phyloP scores from a whole-genome alignment of 176 grass and related monocot genomes.

The Themeda triandra region DNA sequence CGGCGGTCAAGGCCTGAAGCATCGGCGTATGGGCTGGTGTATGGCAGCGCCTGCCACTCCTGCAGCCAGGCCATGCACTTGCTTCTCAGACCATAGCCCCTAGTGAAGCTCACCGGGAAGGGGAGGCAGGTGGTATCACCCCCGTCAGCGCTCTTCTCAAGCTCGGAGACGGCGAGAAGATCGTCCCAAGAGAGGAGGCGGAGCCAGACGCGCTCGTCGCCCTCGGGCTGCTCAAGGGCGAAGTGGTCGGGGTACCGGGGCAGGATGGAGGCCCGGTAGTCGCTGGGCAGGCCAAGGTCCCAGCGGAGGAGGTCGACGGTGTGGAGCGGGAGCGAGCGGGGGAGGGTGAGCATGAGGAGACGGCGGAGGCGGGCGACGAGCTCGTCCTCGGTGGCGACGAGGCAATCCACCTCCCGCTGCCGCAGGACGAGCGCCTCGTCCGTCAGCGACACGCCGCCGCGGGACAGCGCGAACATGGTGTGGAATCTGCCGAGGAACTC shows the following conservation, averaged over 20 bases:
- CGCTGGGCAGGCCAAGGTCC: conserved; percentile 68
- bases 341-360: conserved; percentile 66
- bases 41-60: conserved; percentile 70
- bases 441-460: conserved; percentile 44
- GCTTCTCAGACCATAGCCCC: conserved; percentile 61
- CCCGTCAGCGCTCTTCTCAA: conserved; percentile 37
- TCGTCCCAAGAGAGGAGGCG: conserved; percentile 68
- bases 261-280: conserved; percentile 58
- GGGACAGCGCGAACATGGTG: conserved; percentile 40
- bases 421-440: conserved; percentile 48
- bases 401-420: conserved; percentile 35
- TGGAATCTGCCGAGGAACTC: conserved; percentile 50
- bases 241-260: conserved; percentile 51
- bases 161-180: conserved; percentile 53
- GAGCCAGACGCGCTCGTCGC: conserved; percentile 78
- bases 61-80: conserved; percentile 61
- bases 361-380: conserved; percentile 54
- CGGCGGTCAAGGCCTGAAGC: conserved; percentile 57
- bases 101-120: conserved; percentile 70
- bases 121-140: conserved; percentile 37
- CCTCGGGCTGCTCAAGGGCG: conserved; percentile 42
- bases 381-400: conserved; percentile 34
- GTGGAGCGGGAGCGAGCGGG: conserved; percentile 57
- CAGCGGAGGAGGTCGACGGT: conserved; percentile 71
- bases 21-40: conserved; percentile 63